phyloP scores from a whole-genome alignment of 441 rosid species.

The Erodium moschatum region DNA sequence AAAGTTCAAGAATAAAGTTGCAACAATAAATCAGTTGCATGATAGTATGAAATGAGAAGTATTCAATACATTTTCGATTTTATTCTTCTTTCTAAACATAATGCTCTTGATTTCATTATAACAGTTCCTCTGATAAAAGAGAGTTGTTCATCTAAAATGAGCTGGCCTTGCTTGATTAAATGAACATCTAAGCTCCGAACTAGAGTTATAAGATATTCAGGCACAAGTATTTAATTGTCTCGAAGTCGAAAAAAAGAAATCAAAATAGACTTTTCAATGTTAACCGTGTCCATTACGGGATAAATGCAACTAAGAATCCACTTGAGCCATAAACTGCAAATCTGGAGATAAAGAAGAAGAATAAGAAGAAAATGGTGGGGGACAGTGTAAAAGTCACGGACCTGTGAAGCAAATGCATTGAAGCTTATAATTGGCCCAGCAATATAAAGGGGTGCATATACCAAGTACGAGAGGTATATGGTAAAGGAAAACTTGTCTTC shows the following conservation, averaged over 20 bases:
- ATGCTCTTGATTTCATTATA: background rate
- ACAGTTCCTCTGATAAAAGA: background rate
- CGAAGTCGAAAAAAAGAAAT: background rate
- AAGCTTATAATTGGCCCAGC: constrained; percentile 89
- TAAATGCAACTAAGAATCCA: background rate
- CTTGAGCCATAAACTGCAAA: constrained; percentile 14
- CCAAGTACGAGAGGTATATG: constrained; percentile 72
- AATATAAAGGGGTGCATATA: constrained; percentile 82
- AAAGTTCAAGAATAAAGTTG: no score
- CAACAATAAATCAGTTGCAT: background rate
- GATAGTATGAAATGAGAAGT: background rate
- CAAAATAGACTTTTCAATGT: background rate
- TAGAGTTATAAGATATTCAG: background rate
- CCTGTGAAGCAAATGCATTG: constrained; percentile 94
- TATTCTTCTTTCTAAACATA: background rate
- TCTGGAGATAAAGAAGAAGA: no score
- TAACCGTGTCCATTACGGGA: background rate
- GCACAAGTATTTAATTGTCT: background rate
- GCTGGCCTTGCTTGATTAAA: no score
- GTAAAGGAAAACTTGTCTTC: constrained; percentile 37
- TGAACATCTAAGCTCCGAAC: background rate
- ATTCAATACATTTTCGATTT: background rate
- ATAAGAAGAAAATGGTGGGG: constrained; percentile 12
- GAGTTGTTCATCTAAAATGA: background rate
- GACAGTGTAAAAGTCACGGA: constrained; percentile 21